Conservation (phyloP, 192 early-diverging fungal species). For the Chytriomyces sp. region DNA sequence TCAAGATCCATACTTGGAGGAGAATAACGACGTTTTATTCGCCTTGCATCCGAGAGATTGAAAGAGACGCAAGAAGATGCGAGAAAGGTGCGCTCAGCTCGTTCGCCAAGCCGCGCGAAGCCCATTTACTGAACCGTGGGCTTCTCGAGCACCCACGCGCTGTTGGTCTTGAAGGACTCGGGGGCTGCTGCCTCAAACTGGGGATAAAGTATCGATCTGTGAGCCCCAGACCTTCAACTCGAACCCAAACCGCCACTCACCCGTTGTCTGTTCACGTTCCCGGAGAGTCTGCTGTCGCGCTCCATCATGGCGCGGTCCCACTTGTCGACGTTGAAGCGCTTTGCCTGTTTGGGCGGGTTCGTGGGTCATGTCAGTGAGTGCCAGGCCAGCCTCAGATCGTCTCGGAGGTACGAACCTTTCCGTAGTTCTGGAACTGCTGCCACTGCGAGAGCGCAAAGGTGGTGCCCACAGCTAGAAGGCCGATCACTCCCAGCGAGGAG, state of each 20-base stretch:
- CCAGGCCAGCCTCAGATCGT: neutral
- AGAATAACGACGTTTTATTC: no score
- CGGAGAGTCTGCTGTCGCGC: slow-evolving; percentile 55
- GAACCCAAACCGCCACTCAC: slow-evolving; percentile 31
- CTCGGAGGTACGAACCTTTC: slow-evolving; percentile 37
- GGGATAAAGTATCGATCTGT: neutral
- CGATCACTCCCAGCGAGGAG: slow-evolving; percentile 43
- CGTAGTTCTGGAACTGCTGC: slow-evolving; percentile 51
- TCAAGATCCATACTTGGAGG: no score
- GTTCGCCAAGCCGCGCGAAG: no score
- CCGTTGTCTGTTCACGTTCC: slow-evolving; percentile 59
- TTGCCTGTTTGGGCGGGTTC: slow-evolving; percentile 43
- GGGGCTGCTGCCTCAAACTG: slow-evolving; percentile 49
- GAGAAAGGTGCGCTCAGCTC: no score
- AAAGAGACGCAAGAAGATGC: no score
- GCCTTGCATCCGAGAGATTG: no score
- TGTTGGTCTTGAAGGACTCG: slow-evolving; percentile 48
- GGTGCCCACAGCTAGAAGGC: slow-evolving; percentile 31
- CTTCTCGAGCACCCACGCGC: slow-evolving; percentile 51
- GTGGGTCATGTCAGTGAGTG: neutral
- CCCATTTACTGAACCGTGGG: slow-evolving; percentile 25
- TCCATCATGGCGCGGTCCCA: slow-evolving; percentile 68
- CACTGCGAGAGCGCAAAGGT: slow-evolving; percentile 32
- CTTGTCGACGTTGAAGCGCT: slow-evolving; percentile 54
- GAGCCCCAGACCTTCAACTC: neutral